Percentiles rank a stretch among this genome's conserved stretches.
Conservation (phyloP, 2,329 filamentous ascomycete genomes). For the Fusarium coffeatum region DNA sequence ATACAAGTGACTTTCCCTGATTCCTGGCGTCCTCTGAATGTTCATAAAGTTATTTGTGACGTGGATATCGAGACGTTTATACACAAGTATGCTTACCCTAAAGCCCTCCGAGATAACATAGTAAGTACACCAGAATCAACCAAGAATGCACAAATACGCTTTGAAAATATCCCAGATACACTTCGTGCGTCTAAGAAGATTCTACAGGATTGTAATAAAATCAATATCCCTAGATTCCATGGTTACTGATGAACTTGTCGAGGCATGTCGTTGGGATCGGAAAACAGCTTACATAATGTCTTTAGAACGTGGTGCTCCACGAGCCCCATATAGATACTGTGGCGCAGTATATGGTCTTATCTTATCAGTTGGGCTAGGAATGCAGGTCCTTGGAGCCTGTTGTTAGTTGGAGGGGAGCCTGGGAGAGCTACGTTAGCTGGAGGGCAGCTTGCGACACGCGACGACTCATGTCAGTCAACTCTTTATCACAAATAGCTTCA, state of each 20-base stretch:
- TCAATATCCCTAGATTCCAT: neutral
- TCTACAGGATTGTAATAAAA: neutral
- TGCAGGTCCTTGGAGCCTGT: neutral
- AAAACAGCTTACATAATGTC: neutral
- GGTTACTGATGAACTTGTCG: neutral
- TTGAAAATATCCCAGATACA: rapidly evolving
- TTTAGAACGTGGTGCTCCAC: neutral
- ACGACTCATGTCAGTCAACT: conserved; percentile 25
- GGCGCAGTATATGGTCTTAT: neutral
- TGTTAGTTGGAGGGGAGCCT: conserved; percentile 20
- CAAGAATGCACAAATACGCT: neutral
- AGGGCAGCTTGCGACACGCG: conserved; percentile 36
- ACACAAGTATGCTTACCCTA: neutral
- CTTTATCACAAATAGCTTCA: conserved; percentile 18
- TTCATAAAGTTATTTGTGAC: neutral
- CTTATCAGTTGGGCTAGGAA: neutral
- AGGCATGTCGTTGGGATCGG: neutral
- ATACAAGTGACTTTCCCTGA: neutral
- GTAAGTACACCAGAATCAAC: neutral
- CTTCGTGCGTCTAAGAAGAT: rapidly evolving
- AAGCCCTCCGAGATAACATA: neutral
- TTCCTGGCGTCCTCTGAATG: neutral
- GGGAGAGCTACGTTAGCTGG: conserved; percentile 6
- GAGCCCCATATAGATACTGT: neutral
- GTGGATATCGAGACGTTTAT: neutral